These are phyloP conservation scores for Blastobotrys malaysiensis DNA, from an alignment of 1,139 yeast genomes.

Conservation along the genomic window DNA sequence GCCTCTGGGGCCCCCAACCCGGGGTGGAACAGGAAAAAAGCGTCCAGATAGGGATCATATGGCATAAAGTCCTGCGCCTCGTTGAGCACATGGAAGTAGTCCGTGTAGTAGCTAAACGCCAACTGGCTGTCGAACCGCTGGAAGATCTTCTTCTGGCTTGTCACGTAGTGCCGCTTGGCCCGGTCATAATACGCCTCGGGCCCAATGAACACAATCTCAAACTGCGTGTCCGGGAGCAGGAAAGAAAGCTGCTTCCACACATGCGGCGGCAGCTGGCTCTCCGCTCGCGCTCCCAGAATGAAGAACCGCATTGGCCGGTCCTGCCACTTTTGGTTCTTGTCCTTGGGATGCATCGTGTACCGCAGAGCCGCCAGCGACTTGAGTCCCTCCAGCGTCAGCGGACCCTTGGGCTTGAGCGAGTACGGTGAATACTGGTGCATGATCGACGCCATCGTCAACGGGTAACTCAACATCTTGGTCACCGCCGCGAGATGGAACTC, in stretches of 20 bases:
- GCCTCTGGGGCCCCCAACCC: constrained; percentile 85
- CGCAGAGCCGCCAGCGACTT: constrained; percentile 87
- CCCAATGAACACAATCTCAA: constrained; percentile 89
- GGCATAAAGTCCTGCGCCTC: constrained; percentile 94
- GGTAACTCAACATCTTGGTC: constrained; percentile 89
- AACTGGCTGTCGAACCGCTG: constrained; percentile 72
- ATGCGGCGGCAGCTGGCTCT: constrained; percentile 88
- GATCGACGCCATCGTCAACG: constrained; percentile 79
- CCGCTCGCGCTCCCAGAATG: constrained; percentile 87
- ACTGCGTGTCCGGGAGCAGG: constrained; percentile 72
- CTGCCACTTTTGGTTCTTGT: constrained; percentile 49
- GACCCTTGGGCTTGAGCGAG: constrained; percentile 73
- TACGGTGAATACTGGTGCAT: constrained; percentile 86
- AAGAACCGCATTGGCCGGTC: constrained; percentile 89
- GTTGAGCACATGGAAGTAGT: constrained; percentile 84
- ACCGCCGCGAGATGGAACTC: constrained; percentile 94
- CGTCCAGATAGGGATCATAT: constrained; percentile 92
- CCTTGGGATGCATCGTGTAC: constrained; percentile 79
- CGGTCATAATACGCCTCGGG: constrained; percentile 83
- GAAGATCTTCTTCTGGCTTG: constrained; percentile 56
- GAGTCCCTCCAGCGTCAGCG: constrained; percentile 84
- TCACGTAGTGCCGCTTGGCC: constrained; percentile 49
- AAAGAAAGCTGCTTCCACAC: constrained; percentile 93
- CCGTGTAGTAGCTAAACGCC: constrained; percentile 76
- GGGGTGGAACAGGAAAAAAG: constrained; percentile 91